Conservation (phyloP, 768 basidiomycete genomes). For the Tricholoma sp. region DNA sequence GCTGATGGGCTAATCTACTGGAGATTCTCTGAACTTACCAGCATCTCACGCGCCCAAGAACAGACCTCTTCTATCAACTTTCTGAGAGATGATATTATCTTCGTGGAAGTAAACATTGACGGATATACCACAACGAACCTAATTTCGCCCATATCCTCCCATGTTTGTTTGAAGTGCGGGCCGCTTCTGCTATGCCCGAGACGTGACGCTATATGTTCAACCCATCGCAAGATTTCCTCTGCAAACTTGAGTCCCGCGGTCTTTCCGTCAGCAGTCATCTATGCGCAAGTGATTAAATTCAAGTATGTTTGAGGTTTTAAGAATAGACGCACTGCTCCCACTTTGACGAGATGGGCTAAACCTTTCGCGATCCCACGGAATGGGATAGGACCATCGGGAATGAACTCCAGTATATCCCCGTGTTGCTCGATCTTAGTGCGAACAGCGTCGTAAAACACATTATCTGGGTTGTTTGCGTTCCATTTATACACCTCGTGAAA, state of each 20-base stretch:
- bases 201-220: neutral
- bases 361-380: neutral
- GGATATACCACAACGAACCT: neutral
- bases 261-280: neutral
- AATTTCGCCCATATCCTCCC: neutral
- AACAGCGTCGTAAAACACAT: slow-evolving; percentile 1
- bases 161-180: neutral
- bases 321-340: slow-evolving; percentile 8
- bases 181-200: neutral
- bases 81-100: neutral
- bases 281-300: neutral
- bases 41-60: neutral
- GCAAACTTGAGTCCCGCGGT: too few relatives aligned
- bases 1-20: neutral
- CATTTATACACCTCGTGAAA: slow-evolving; percentile 4
- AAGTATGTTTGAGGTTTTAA: neutral
- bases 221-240: too few relatives aligned
- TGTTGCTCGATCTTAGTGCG: neutral
- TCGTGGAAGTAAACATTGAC: too few relatives aligned
- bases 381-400: neutral
- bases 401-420: neutral
- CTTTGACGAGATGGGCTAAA: slow-evolving; percentile 9
- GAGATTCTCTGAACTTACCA: neutral
- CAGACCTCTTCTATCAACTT: neutral
- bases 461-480: slow-evolving; percentile 2